These are phyloP conservation scores for Rhynchosporium agropyri DNA, from an alignment of 2,329 filamentous ascomycete species.

Conservation along the genomic window DNA sequence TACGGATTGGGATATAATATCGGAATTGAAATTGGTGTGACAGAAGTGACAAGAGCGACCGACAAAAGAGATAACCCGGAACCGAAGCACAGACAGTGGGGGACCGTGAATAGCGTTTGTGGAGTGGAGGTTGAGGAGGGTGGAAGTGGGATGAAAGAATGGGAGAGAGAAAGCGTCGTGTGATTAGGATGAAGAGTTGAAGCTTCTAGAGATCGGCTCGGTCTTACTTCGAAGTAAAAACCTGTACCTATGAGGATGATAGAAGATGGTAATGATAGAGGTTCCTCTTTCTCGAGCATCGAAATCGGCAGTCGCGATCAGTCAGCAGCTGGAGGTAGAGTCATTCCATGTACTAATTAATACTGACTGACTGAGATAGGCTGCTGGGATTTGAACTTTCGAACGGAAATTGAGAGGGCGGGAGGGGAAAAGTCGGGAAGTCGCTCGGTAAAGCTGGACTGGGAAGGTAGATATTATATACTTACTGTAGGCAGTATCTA, in stretches of 20 bases:
- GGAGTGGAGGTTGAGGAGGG: not conserved
- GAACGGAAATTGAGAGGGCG: no score
- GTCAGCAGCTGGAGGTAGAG: not conserved
- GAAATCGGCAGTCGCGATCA: conserved; percentile 9
- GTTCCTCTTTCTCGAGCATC: not conserved
- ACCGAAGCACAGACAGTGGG: not conserved
- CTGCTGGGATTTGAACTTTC: not conserved
- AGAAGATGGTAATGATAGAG: no score
- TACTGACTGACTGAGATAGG: not conserved
- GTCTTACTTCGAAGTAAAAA: not conserved
- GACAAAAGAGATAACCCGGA: not conserved
- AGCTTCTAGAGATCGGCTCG: conserved; percentile 4
- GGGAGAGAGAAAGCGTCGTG: not conserved
- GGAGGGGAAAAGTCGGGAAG: no score
- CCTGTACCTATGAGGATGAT: no score
- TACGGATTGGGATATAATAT: not conserved
- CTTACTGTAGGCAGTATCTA: no score
- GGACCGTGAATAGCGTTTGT: not conserved
- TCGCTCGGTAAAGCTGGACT: no score
- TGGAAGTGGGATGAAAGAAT: no score
- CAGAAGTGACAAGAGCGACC: conserved; percentile 3
- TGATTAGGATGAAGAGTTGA: not conserved
- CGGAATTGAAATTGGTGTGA: no score
- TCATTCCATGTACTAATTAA: conserved; percentile 7
- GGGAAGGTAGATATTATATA: no score